Evolutionary conservation across 106 monocot species (phyloP).

Genomic region (Dioscorea zingiberensis): DNA sequence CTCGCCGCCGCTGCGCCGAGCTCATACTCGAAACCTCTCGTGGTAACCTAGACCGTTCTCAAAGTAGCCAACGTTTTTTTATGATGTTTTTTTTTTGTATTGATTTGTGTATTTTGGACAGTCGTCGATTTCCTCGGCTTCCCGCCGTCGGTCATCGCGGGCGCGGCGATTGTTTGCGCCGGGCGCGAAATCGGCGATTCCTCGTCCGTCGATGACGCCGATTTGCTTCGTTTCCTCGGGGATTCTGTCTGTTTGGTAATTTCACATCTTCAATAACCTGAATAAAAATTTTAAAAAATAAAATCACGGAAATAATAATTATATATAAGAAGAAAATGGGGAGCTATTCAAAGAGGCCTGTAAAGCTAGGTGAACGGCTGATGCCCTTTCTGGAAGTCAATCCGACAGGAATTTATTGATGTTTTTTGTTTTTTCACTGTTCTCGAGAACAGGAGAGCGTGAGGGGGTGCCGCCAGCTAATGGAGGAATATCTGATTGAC

Average conservation of each 20-base stretch:
- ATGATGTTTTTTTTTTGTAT: not conserved
- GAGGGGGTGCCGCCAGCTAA: constrained; percentile 43
- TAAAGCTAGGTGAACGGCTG: not conserved
- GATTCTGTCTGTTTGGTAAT: constrained; percentile 36
- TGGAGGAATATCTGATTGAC: constrained; percentile 40
- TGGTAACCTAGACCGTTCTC: constrained; percentile 18
- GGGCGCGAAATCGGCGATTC: constrained; percentile 20
- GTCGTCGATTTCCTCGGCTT: constrained; percentile 56
- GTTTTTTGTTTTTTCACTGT: not conserved
- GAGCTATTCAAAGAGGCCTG: not conserved
- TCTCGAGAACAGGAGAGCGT: constrained; percentile 36
- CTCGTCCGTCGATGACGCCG: constrained; percentile 5
- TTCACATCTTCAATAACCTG: not conserved
- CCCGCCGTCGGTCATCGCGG: constrained; percentile 51
- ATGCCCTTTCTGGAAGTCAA: constrained; percentile 14
- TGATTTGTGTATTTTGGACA: constrained; percentile 12
- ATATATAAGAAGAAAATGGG: not conserved
- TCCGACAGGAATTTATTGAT: constrained; percentile 6
- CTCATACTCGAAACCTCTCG: constrained; percentile 46
- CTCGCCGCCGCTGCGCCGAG: constrained; percentile 2
- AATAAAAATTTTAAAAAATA: not conserved
- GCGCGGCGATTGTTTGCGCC: constrained; percentile 43
- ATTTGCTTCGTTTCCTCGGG: constrained; percentile 5
- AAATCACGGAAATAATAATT: not conserved
- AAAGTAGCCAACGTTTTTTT: not conserved